phyloP scores from a whole-genome alignment of 2,329 filamentous ascomycete species.

The Drechslerella stenobrocha region DNA sequence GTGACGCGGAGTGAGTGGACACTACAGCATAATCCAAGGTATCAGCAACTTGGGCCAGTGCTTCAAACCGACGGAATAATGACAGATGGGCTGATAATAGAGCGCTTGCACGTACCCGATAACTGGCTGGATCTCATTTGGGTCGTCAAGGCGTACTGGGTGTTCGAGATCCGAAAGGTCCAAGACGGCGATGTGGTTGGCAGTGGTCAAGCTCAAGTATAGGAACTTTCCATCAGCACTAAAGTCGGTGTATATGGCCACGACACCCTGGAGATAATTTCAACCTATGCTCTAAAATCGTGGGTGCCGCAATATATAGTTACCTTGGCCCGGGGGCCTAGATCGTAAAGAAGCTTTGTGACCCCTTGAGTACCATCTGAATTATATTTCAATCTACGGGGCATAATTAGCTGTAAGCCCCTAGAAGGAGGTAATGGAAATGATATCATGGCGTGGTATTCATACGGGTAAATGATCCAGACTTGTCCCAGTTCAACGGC shows the following conservation, averaged over 20 bases:
- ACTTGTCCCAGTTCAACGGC: constrained; percentile 65
- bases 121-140: constrained; percentile 63
- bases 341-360: constrained; percentile 64
- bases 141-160: constrained; percentile 65
- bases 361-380: constrained; percentile 63
- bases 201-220: constrained; percentile 66
- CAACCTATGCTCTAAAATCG: constrained; percentile 57
- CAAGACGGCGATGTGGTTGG: constrained; percentile 66
- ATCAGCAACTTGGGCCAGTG: background rate
- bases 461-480: constrained; percentile 69
- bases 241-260: constrained; percentile 59
- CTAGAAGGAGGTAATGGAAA: too few relatives aligned
- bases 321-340: constrained; percentile 60
- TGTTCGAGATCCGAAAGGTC: constrained; percentile 66
- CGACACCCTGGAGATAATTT: constrained; percentile 5
- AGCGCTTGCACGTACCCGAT: constrained; percentile 55
- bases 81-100: background rate
- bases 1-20: constrained; percentile 68
- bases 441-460: constrained; percentile 59
- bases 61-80: background rate
- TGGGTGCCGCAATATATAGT: constrained; percentile 48
- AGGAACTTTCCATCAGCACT: constrained; percentile 63
- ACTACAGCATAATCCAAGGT: constrained; percentile 50
- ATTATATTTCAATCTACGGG: constrained; percentile 12
- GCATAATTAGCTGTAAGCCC: background rate